Evolutionary conservation across 306 rosid genomes (phyloP), one percentile per base, ranked within the genome.

Genomic region (Senna tora): DNA sequence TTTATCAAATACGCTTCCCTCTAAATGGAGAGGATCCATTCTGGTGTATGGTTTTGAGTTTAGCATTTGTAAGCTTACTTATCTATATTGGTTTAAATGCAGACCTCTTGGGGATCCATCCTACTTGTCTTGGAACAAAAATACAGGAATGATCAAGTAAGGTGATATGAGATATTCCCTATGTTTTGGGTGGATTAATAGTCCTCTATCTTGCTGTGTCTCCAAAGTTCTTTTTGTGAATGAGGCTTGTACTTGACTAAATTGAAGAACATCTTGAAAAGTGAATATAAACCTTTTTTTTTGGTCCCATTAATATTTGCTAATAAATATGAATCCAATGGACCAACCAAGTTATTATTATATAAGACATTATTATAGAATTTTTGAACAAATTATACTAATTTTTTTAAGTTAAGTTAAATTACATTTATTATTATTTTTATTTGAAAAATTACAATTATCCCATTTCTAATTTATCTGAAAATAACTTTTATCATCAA

Each of bases 31-130:
- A n/a, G n/a, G n/a, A n/a, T n/a, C n/a, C n/a, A n/a, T n/a, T n/a
- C n/a, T n/a, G n/a, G n/a, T n/a, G n/a, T n/a, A n/a, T n/a, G n/a
- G n/a, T n/a, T n/a, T n/a, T n/a, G n/a, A n/a, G 2, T 50, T 36
- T 17, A 58, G 65, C 59, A 59, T 19, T 33, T 57, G 32, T 34
- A 73, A 59, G 63, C 51, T 78, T 74, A 79, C 69, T 50, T 54
- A 75, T 57, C 28, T 45, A 28, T 45, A 5, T 74, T 80, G 76
- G 2, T 63, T 81, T 75, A 65, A 16, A 36, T 81, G 93, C 96
- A 93, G 98, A 86, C 90, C 96, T 46, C 93, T 90, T 67, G 96
- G 93, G 38, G 98, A 93, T 80, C 92, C 96, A 56, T 81, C 96
- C 30, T 93, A 84, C 85, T 82, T 90, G 84, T 88, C 96, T 54